These are phyloP conservation scores for Trypanosoma scelopori DNA, from an alignment of 208 protist species.

Conservation along the genomic window DNA sequence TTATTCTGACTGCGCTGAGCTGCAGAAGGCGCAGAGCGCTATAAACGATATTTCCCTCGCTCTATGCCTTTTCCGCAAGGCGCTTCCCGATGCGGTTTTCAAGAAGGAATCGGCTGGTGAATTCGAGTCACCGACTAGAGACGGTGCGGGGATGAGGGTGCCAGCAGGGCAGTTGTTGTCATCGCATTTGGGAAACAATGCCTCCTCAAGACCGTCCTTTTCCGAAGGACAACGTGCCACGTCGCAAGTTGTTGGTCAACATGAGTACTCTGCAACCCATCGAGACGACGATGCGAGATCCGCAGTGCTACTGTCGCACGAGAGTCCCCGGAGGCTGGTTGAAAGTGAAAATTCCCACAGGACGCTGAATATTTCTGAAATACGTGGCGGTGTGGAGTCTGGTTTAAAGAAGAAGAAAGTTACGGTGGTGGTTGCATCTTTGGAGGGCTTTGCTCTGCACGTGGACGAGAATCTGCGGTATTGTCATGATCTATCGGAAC, in stretches of 20 bases:
- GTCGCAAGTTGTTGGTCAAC: not conserved
- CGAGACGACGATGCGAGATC: not conserved
- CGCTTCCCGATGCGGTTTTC: constrained; percentile 18
- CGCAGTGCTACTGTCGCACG: not conserved
- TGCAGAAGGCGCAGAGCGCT: constrained; percentile 14
- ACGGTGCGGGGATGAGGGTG: not conserved
- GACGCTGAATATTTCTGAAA: constrained; percentile 17
- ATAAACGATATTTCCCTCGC: constrained; percentile 18
- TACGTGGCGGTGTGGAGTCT: not conserved
- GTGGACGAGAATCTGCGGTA: constrained; percentile 11
- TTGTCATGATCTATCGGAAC: constrained; percentile 18
- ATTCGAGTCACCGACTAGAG: not conserved
- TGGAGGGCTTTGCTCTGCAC: constrained; percentile 14
- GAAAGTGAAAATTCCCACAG: constrained; percentile 11
- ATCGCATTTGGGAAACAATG: not conserved
- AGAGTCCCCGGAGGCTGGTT: not conserved
- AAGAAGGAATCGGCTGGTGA: not conserved
- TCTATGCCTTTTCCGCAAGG: constrained; percentile 15
- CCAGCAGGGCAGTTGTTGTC: not conserved
- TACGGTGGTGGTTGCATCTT: constrained; percentile 15
- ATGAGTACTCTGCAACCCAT: not conserved
- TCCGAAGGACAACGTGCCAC: not conserved
- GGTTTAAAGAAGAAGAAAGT: constrained; percentile 12
- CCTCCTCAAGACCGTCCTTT: not conserved
- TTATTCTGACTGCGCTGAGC: constrained; percentile 7